Evolutionary conservation across 1,284 basidiomycete genomes (phyloP), one percentile per base, ranked within the genome.

Genomic region (Cronartium ribicola): DNA sequence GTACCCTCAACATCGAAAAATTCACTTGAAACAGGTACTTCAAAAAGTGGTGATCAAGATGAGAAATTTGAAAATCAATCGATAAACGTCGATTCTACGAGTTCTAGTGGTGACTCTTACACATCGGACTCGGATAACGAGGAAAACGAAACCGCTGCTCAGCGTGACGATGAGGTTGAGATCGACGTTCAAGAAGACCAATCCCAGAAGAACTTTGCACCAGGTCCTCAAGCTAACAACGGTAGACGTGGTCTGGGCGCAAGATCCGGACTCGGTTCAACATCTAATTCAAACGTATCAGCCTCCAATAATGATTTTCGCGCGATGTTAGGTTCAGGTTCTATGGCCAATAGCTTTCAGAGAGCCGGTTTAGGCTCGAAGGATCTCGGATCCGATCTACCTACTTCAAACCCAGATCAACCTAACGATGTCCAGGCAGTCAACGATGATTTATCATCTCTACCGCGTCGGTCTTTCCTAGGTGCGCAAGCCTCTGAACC

Each of bases 401-500:
- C 46, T 10, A 44, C 70, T 57, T 46, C 17, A 75, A 2, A 60
- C 59, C 76, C 20, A 76, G 77, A 8, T 48, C 78, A 20, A 78
- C 77, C 46, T 75, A 79, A 43, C 63, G 63, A 13, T 68, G 73
- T 63, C 71, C 77, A 43, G 10, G 48, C 65, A 40, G 46, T 41
- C 39, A 14, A 48, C n/a, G 59, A 61, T 5, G 37, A 44, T 43
- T 76, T 79, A 10, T 65, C 77, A 14, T 70, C 78, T 1, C 60
- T 79, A 3, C 75, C 78, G 4, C 75, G 86, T 0, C 85, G 85
- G 7, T 80, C 84, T 29, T 78, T 84, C 0, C 86, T 87, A 75
- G 85, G 85, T 39, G 71, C 71, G 75, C 64, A 77, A 29, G 79
- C 79, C 22, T 80, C 84, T 41, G 78, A 83, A 14, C 82, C 83